Evolutionary conservation across 2,329 filamentous ascomycete species (phyloP), one percentile per base, ranked within the genome.

Genomic region (Microdochium bolleyi): DNA sequence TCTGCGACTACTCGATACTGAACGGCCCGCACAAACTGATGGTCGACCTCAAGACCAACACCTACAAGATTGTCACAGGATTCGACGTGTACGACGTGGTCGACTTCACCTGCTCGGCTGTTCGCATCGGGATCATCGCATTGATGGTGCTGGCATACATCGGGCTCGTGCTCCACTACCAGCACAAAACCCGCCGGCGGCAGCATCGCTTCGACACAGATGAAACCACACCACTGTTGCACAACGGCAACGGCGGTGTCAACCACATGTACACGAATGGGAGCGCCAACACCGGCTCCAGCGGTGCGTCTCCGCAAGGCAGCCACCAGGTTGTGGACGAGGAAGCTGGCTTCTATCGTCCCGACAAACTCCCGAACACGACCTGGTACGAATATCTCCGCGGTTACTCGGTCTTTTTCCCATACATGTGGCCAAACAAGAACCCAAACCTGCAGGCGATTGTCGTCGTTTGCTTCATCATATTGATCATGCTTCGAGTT

Each of bases 361-460:
- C 92, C 2, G 87, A 87, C 37, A 92, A 89, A 58, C 81, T 90
- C 9, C 92, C 90, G 2, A 88, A 88, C 60, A 90, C 88, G 60
- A 94, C 85, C 51, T 99, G 94, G 94, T 95, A 88, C 84, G 92
- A 97, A 65, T 99, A 99, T 67, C 75, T 96, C 55, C 85, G 87
- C 57, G 91, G 92, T 48, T 99, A 97, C 69, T 88, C 87, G 13
- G 77, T 96, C 51, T 96, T 99, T 71, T 95, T 97, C 67, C 92
- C 92, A 0, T 99, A 97, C 65, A 82, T 97, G 54, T 99, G 94
- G 94, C 94, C 94, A 1, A 87, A 85, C 62, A 92, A 92, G 64
- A 85, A 89, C 37, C 46, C 65, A 4, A 79, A 76, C 57, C 76
- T 99, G 52, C 87, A 96, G 72, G 58, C 90, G 24, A 79, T 92